Conservation (phyloP, 164 flowering plant species). For the Magnolia kwangsiensis region DNA sequence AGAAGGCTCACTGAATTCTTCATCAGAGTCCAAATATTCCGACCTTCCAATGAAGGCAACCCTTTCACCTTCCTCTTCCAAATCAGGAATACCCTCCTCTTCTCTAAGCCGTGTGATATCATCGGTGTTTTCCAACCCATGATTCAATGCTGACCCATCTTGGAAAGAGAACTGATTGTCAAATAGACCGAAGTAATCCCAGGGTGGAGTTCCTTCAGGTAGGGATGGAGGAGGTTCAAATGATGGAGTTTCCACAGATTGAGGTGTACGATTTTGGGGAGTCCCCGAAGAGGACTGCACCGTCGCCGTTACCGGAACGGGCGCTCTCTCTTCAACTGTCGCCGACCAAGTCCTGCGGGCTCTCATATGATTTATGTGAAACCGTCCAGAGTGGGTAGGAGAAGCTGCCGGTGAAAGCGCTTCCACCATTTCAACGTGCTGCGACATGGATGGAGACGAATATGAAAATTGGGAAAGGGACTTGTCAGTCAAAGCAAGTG, state of each 20-base stretch:
- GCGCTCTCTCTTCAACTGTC: constrained; percentile 69
- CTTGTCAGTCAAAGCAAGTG: constrained; percentile 57
- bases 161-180: constrained; percentile 58
- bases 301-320: constrained; percentile 37
- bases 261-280: constrained; percentile 42
- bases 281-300: constrained; percentile 44
- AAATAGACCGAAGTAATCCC: constrained; percentile 80
- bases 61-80: constrained; percentile 58
- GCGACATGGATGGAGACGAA: constrained; percentile 66
- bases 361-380: constrained; percentile 66
- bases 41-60: constrained; percentile 25
- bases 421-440: constrained; percentile 44
- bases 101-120: constrained; percentile 39
- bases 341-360: constrained; percentile 39
- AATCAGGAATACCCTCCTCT: constrained; percentile 58
- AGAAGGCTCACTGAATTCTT: constrained; percentile 76
- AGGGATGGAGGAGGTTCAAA: constrained; percentile 37
- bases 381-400: constrained; percentile 47
- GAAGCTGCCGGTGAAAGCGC: constrained; percentile 64
- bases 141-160: constrained; percentile 34
- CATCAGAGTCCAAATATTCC: constrained; percentile 58
- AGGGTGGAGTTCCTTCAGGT: constrained; percentile 44
- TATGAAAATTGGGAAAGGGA: constrained; percentile 61
- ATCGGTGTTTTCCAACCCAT: constrained; percentile 38
- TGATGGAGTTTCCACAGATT: constrained; percentile 37